Percentiles rank a stretch among this genome's conserved stretches.
Conservation (phyloP, 2,329 filamentous ascomycete genomes). For the Aureobasidium sp. region DNA sequence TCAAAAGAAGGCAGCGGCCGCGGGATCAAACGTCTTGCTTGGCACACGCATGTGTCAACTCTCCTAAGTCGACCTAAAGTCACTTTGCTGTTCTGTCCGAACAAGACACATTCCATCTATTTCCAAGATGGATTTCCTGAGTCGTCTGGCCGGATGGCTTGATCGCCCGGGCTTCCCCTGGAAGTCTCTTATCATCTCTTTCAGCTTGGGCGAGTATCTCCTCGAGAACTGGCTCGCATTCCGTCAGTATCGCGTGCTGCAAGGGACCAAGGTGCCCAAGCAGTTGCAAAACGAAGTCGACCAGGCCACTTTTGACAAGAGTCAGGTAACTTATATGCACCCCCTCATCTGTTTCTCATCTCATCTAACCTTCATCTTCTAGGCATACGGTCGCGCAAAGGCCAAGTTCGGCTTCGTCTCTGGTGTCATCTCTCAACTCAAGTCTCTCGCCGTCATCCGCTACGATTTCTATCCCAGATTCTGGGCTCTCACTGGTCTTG, state of each 20-base stretch:
- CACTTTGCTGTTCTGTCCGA: not conserved
- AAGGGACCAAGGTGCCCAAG: constrained; percentile 71
- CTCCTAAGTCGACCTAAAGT: not conserved
- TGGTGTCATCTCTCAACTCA: constrained; percentile 75
- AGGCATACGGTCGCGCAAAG: constrained; percentile 92
- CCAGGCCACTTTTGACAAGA: constrained; percentile 87
- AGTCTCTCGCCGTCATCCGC: constrained; percentile 83
- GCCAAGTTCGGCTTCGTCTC: constrained; percentile 78
- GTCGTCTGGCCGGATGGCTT: constrained; percentile 72
- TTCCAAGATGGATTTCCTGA: constrained; percentile 28
- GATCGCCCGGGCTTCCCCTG: constrained; percentile 92
- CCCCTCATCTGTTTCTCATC: not conserved
- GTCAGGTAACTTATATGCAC: constrained; percentile 49
- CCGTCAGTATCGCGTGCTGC: constrained; percentile 81
- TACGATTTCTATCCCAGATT: constrained; percentile 85
- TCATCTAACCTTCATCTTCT: constrained; percentile 14
- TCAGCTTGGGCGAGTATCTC: constrained; percentile 83
- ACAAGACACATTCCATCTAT: constrained; percentile 9
- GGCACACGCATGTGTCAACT: not conserved
- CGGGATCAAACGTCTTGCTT: constrained; percentile 5
- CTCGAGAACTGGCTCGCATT: constrained; percentile 84
- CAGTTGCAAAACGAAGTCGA: constrained; percentile 83
- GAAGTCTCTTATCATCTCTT: constrained; percentile 93
- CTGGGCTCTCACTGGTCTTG: constrained; percentile 71
- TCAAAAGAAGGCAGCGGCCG: not conserved